Conservation (phyloP, 805 yeast genomes). For the Blastobotrys parvus region DNA sequence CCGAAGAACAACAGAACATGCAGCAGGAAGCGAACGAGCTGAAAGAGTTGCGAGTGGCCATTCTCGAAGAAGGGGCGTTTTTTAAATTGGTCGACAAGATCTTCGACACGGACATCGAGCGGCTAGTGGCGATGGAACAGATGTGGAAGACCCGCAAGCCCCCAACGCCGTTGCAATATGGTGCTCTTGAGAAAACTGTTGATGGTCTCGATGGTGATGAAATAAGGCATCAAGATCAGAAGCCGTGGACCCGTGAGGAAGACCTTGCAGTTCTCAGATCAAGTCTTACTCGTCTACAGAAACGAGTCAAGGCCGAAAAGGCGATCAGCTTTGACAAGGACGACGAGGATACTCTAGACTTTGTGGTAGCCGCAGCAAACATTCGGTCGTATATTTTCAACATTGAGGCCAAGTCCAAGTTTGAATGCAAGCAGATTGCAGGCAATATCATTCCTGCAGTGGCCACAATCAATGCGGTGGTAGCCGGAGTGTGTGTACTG, state of each 20-base stretch:
- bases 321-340: slow-evolving; percentile 72
- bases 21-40: slow-evolving; percentile 31
- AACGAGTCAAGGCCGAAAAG: slow-evolving; percentile 39
- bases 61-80: slow-evolving; percentile 30
- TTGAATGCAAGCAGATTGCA: slow-evolving; percentile 86
- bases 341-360: slow-evolving; percentile 82
- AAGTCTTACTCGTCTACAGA: slow-evolving; percentile 42
- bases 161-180: slow-evolving; percentile 55
- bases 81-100: slow-evolving; percentile 34
- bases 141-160: slow-evolving; percentile 66
- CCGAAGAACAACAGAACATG: slow-evolving; percentile 29
- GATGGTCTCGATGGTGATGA: slow-evolving; percentile 17
- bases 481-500: slow-evolving; percentile 80
- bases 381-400: slow-evolving; percentile 62
- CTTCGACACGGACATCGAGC: slow-evolving; percentile 68
- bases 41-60: slow-evolving; percentile 21
- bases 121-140: slow-evolving; percentile 60
- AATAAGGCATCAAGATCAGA: slow-evolving; percentile 32
- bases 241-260: slow-evolving; percentile 54
- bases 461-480: slow-evolving; percentile 94
- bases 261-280: slow-evolving; percentile 51
- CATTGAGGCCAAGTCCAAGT: slow-evolving; percentile 65
- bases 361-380: slow-evolving; percentile 81
- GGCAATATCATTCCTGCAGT: slow-evolving; percentile 98
- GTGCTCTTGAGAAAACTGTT: slow-evolving; percentile 15